A percentile compares a stretch with the other conserved stretches of the same genome.
Conservation (phyloP, 2,329 filamentous ascomycete genomes). For the Penicillium sp. region DNA sequence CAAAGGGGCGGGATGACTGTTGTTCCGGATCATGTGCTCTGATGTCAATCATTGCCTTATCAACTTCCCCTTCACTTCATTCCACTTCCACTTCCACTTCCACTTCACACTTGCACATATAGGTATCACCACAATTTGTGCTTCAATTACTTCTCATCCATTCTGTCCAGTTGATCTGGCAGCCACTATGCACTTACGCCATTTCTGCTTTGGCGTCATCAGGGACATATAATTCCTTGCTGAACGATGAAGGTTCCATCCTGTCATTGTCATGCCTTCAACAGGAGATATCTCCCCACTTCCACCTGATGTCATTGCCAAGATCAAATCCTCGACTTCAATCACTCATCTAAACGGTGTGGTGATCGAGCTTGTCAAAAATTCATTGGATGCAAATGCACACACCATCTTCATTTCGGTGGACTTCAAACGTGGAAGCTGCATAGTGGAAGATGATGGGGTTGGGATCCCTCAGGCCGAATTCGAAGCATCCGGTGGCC, state of each 20-base stretch:
- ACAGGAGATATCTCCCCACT: slow-evolving; percentile 64
- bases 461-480: slow-evolving; percentile 73
- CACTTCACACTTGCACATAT: neutral
- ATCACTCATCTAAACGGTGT: slow-evolving; percentile 76
- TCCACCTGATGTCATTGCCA: slow-evolving; percentile 71
- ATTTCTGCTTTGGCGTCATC: slow-evolving; percentile 3
- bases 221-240: slow-evolving; percentile 12
- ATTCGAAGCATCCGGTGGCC: slow-evolving; percentile 70
- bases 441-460: slow-evolving; percentile 83
- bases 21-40: slow-evolving; percentile 32
- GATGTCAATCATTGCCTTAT: slow-evolving; percentile 11
- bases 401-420: slow-evolving; percentile 70
- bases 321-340: slow-evolving; percentile 82
- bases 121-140: too few species aligned
- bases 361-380: slow-evolving; percentile 74
- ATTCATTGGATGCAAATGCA: slow-evolving; percentile 80
- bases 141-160: too few species aligned
- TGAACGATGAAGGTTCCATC: slow-evolving; percentile 8
- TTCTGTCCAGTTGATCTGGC: slow-evolving; percentile 4
- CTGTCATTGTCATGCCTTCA: slow-evolving; percentile 34
- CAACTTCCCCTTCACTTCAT: neutral
- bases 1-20: slow-evolving; percentile 23
- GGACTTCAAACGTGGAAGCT: slow-evolving; percentile 76
- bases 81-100: neutral
- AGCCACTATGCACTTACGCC: slow-evolving; percentile 10